Percentiles rank a stretch among this genome's conserved stretches.
Evolutionary conservation across 1,284 basidiomycete species (phyloP).

Genomic region (Apiotrichum domesticum): DNA sequence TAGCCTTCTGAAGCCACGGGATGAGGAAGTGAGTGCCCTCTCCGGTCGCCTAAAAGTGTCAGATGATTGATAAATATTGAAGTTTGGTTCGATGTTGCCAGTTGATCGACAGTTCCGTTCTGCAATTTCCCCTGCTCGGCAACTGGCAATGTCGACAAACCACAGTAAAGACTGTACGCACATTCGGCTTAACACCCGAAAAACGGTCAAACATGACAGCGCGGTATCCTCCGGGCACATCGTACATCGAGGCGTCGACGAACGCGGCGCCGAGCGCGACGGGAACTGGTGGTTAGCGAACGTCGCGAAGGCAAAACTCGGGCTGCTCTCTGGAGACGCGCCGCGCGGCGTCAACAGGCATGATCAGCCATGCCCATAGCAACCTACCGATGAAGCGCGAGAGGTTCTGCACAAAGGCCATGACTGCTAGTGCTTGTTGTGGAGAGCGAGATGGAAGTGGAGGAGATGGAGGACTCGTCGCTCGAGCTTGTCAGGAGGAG

Average conservation of each 20-base stretch:
- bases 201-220: conserved; percentile 99
- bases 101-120: not conserved
- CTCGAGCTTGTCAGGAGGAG: no score
- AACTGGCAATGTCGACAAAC: not conserved
- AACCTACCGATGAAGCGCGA: conserved; percentile 29
- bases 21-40: conserved; percentile 98
- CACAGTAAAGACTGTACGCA: conserved; percentile 35
- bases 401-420: conserved; percentile 32
- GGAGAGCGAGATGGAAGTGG: not conserved
- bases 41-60: conserved; percentile 58
- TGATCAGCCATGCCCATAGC: no score
- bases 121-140: no score
- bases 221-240: conserved; percentile 81
- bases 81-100: not conserved
- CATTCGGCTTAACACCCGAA: conserved; percentile 77
- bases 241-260: conserved; percentile 76
- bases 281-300: conserved; percentile 56
- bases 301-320: not conserved
- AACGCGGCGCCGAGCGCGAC: conserved; percentile 61
- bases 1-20: conserved; percentile 91
- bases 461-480: not conserved
- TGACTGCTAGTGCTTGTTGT: not conserved
- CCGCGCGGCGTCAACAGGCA: not conserved
- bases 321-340: not conserved
- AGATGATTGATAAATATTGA: no score